A percentile compares a stretch with the other conserved stretches of the same genome.
phyloP scores from a whole-genome alignment of 1,284 basidiomycete species.

The Cutaneotrichosporon dermatis region DNA sequence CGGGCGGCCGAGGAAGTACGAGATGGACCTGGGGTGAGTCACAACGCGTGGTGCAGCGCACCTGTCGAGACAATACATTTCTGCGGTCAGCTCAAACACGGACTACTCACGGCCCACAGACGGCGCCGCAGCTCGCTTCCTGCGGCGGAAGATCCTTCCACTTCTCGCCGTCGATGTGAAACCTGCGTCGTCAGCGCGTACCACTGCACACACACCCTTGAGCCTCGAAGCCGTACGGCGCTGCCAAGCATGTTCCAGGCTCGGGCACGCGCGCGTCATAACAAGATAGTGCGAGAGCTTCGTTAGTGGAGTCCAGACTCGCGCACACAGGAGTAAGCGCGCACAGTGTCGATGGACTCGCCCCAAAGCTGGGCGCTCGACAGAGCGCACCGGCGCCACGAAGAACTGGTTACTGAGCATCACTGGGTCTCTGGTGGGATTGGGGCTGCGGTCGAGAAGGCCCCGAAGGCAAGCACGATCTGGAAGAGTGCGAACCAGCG shows the following conservation, averaged over 20 bases:
- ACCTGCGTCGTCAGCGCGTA: conserved; percentile 15
- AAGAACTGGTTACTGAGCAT: conserved; percentile 24
- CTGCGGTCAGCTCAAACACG: conserved; percentile 18
- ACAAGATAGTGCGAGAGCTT: conserved; percentile 32
- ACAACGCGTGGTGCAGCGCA: conserved; percentile 1
- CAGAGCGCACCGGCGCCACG: conserved; percentile 27
- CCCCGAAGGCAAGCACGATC: conserved; percentile 32
- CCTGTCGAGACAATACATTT: conserved; percentile 33
- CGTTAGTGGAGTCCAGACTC: not conserved
- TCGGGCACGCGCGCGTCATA: conserved; percentile 26
- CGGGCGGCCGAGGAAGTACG: conserved; percentile 36
- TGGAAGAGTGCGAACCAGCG: conserved; percentile 34
- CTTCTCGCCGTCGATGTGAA: conserved; percentile 33
- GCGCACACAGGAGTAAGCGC: conserved; percentile 23
- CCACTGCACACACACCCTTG: conserved; percentile 24
- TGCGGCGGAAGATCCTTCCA: conserved; percentile 27
- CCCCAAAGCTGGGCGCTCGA: conserved; percentile 31
- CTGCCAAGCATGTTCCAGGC: conserved; percentile 33
- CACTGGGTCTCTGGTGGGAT: conserved; percentile 18
- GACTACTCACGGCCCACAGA: conserved; percentile 39
- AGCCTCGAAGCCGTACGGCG: conserved; percentile 30
- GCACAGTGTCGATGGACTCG: conserved; percentile 33
- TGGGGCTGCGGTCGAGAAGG: conserved; percentile 20
- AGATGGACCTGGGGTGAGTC: conserved; percentile 24
- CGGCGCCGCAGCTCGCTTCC: conserved; percentile 30